Base-by-base conservation (phyloP, 1,284 basidiomycete species). In the Ceratobasidium sp. region DNA sequence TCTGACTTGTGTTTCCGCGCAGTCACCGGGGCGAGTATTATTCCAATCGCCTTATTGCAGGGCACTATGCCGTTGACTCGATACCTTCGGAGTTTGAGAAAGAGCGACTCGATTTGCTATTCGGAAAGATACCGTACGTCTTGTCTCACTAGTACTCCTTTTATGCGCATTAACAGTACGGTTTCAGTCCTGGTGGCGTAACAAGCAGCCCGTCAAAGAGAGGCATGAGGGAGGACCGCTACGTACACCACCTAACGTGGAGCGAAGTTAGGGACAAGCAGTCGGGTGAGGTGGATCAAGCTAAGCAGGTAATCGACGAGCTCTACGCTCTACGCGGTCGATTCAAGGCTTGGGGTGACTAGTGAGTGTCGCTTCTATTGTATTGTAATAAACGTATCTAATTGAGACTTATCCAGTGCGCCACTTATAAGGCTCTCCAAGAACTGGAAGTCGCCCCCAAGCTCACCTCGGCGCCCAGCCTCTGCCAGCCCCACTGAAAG, bases 191-290 rank as follows among this genome's bases (percentile, higher is more conserved):
- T 20, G 54, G n/a, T 20, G n/a, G n/a, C 20, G n/a, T n/a, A 6
- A 28, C n/a, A 6, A 6, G 20, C 54, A 46, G 44, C 44, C 44
- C 44, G 7, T 7, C 44, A 46, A 46, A 46, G 15, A 7, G 44
- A 46, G 44, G 44, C 44, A 15, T 15, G 44, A 6, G 54, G 54
- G n/a, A 20, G 54, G 54, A 57, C 20, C 9, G 7, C 7, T 28
- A n/a, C 54, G 6, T 57, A 57, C 26, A n/a, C 54, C 20, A 6
- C 20, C 20, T 20, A 6, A 20, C 5, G 9, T 57, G 20, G 20
- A 28, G n/a, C 6, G 54, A 57, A n/a, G 26, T 57, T 57, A 57
- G 54, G 54, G 54, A 57, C 26, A n/a, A n/a, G 54, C 54, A 57
- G n/a, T 6, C 54, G 20, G 54, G 54, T 20, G 20, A 57, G 54